Evolutionary conservation across 2,329 filamentous ascomycete species (phyloP).

Genomic region (Xylaria multiplex): DNA sequence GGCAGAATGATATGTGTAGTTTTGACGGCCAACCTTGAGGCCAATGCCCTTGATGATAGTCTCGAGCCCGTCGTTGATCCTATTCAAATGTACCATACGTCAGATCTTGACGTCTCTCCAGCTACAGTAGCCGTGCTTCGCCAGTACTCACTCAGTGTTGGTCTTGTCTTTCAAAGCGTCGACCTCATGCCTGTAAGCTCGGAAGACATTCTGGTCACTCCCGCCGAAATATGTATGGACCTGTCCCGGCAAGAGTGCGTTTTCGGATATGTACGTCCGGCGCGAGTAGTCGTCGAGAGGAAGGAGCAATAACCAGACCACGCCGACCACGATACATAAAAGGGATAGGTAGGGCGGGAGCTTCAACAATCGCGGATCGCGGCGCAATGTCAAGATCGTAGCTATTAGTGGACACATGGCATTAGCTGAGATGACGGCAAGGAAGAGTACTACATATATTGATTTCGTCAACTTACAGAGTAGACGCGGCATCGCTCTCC

Average conservation of each 20-base stretch:
- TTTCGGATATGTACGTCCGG: conserved; percentile 95
- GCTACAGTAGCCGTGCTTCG: neutral
- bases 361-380: conserved; percentile 83
- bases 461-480: conserved; percentile 56
- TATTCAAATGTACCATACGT: conserved; percentile 43
- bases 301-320: conserved; percentile 89
- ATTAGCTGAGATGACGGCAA: conserved; percentile 36
- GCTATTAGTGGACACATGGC: conserved; percentile 52
- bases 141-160: conserved; percentile 62
- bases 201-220: conserved; percentile 93
- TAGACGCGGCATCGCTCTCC: conserved; percentile 61
- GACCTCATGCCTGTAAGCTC: conserved; percentile 88
- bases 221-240: conserved; percentile 98
- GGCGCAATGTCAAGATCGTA: conserved; percentile 75
- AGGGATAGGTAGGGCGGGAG: conserved; percentile 88
- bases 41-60: conserved; percentile 81
- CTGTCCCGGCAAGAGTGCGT: conserved; percentile 92
- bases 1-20: conserved; percentile 84
- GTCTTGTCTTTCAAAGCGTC: conserved; percentile 66
- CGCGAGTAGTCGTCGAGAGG: conserved; percentile 92
- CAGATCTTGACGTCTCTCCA: conserved; percentile 12
- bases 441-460: too few relatives aligned
- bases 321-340: conserved; percentile 83
- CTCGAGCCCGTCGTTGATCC: conserved; percentile 76
- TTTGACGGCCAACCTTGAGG: conserved; percentile 87